phyloP scores from a whole-genome alignment of 148 eudicot species.

The Limonium bicolor region DNA sequence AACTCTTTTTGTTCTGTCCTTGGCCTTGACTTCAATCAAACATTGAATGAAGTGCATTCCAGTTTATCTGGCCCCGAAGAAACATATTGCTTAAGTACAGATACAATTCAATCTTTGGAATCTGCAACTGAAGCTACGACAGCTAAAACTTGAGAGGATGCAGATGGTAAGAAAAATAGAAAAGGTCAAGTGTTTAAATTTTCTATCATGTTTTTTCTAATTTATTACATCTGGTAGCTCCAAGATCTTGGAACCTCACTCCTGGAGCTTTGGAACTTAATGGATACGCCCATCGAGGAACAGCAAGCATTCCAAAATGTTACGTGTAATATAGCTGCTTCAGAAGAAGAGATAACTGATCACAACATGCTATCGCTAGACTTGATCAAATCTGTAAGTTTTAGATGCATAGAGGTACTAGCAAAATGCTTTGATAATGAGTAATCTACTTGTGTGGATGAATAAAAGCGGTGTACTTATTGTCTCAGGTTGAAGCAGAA shows the following conservation, averaged over 20 bases:
- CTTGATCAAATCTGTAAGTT: constrained; percentile 34
- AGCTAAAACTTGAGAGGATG: constrained; percentile 50
- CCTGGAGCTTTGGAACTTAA: constrained; percentile 76
- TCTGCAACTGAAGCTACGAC: constrained; percentile 30
- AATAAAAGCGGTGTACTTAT: constrained; percentile 2
- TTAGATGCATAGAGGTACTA: too few relatives aligned
- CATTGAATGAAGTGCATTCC: constrained; percentile 36
- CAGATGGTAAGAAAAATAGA: constrained; percentile 42
- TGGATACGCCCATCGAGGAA: constrained; percentile 73
- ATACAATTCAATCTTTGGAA: constrained; percentile 38
- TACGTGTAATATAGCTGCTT: constrained; percentile 50
- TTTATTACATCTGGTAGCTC: constrained; percentile 26
- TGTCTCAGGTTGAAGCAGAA: constrained; percentile 65
- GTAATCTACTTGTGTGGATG: too few relatives aligned
- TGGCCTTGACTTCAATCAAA: constrained; percentile 49
- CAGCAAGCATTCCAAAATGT: constrained; percentile 49
- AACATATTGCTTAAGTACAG: constrained; percentile 23
- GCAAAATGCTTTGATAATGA: too few relatives aligned
- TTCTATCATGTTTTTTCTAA: not conserved
- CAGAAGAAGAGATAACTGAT: constrained; percentile 52
- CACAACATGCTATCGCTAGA: constrained; percentile 33
- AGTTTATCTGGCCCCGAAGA: constrained; percentile 38
- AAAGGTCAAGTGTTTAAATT: constrained; percentile 22
- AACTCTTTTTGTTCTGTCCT: constrained; percentile 54
- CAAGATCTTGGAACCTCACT: constrained; percentile 66